These are phyloP conservation scores for Penicillium nordicum DNA, from an alignment of 2,329 filamentous ascomycete species.

Conservation along the genomic window DNA sequence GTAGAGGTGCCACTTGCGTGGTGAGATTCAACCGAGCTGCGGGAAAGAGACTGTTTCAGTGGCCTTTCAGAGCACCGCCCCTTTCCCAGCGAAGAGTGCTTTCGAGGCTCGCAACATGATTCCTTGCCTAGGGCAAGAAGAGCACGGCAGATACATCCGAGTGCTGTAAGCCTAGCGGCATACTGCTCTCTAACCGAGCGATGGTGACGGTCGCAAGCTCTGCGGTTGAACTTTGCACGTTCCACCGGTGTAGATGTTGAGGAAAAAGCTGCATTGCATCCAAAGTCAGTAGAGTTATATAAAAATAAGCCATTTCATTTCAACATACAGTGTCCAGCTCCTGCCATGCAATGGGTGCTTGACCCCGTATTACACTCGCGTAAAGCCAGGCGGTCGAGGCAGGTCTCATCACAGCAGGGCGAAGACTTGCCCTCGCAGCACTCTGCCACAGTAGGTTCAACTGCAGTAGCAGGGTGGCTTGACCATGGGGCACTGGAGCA, in stretches of 20 bases:
- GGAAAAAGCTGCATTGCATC: background rate
- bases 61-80: slow-evolving; percentile 7
- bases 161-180: slow-evolving; percentile 43
- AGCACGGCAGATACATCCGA: slow-evolving; percentile 55
- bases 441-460: background rate
- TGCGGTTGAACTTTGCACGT: background rate
- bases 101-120: slow-evolving; percentile 46
- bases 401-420: slow-evolving; percentile 46
- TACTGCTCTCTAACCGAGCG: slow-evolving; percentile 41
- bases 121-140: slow-evolving; percentile 52
- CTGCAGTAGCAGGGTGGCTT: background rate
- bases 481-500: background rate
- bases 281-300: background rate
- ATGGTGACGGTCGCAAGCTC: slow-evolving; percentile 40
- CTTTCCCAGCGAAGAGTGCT: background rate
- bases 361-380: slow-evolving; percentile 35
- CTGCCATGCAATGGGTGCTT: background rate
- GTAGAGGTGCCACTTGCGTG: background rate
- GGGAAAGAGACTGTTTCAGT: background rate
- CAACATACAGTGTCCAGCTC: background rate
- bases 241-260: background rate
- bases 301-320: background rate
- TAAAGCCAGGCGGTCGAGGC: slow-evolving; percentile 46
- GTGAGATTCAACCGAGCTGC: slow-evolving; percentile 12
- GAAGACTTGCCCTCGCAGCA: slow-evolving; percentile 31